Evolutionary conservation across 768 basidiomycete species (phyloP), one percentile per base, ranked within the genome.

Genomic region (Mycena alexandri): DNA sequence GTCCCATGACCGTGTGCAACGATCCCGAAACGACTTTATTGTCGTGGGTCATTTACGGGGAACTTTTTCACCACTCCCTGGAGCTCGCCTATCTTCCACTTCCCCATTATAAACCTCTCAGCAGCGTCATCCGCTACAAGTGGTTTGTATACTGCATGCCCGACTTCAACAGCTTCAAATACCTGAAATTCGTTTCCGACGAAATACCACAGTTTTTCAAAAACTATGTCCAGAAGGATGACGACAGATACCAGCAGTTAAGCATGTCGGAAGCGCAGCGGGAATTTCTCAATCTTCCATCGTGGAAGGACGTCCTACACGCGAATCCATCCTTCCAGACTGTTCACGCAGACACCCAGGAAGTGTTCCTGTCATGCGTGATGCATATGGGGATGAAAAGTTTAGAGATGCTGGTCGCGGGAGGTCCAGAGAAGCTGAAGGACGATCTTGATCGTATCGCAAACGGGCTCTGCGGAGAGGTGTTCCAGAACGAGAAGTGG

Each of bases 111-210:
- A 60, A 61, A 57, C 68, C 68, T 6, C 56, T 70, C 29, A 67
- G 69, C 62, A 67, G 61, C 22, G 11, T 70, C 47, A 60, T 51
- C 6, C 50, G 69, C 10, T 64, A 60, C 69, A 70, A 67, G 47
- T 67, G 61, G 69, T 63, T 70, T 24, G 69, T 65, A 2, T 70
- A 63, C 24, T 70, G 69, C 69, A 51, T 70, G 56, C 69, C 69
- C 51, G 65, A 70, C n/a, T 57, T 61, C 44, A 63, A 67, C 52
- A 60, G 56, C n/a, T 67, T 67, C 57, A 13, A 52, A 10, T 61
- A 70, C 53, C 47, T 70, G 61, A 17, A 19, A 11, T 70, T 67
- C 38, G 6, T 2, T 46, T 17, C 42, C 7, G 13, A 52, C 10
- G 34, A 50, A 2, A 24, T 17, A 2, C 69, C 65, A 6, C 46